phyloP scores from a whole-genome alignment of 2,329 filamentous ascomycete genomes.

The Ophiocordyceps unilateralis region DNA sequence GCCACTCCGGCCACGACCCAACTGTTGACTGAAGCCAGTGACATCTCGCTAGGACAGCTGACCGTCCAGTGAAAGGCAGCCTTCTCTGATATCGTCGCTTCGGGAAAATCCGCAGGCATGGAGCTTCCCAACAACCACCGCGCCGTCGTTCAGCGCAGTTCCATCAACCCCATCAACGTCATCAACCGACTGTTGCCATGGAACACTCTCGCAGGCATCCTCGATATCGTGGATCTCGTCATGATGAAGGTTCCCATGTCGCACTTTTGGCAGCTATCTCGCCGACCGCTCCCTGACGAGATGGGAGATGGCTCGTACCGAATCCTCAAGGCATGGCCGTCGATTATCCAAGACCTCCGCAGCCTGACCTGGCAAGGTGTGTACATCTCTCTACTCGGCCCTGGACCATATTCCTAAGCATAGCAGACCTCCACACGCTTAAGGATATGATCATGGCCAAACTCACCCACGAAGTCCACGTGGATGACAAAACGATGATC shows the following conservation, averaged over 20 bases:
- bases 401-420: too few species aligned
- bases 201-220: not conserved
- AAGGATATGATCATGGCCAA: conserved; percentile 42
- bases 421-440: conserved; percentile 47
- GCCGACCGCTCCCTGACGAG: conserved; percentile 43
- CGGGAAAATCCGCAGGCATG: not conserved
- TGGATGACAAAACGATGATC: conserved; percentile 62
- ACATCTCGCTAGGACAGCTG: too few species aligned
- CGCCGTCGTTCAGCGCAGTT: not conserved
- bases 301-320: conserved; percentile 45
- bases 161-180: not conserved
- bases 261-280: conserved; percentile 27
- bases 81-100: not conserved
- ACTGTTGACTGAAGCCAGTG: too few species aligned
- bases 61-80: not conserved
- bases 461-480: conserved; percentile 40
- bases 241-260: conserved; percentile 7
- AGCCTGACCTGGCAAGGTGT: conserved; percentile 30
- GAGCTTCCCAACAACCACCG: not conserved
- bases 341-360: conserved; percentile 38
- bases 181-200: not conserved
- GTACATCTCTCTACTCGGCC: too few species aligned
- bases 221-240: not conserved
- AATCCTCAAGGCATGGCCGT: conserved; percentile 26
- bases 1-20: too few species aligned